Evolutionary conservation across 148 eudicot species (phyloP).

Genomic region (Arctostaphylos glauca): DNA sequence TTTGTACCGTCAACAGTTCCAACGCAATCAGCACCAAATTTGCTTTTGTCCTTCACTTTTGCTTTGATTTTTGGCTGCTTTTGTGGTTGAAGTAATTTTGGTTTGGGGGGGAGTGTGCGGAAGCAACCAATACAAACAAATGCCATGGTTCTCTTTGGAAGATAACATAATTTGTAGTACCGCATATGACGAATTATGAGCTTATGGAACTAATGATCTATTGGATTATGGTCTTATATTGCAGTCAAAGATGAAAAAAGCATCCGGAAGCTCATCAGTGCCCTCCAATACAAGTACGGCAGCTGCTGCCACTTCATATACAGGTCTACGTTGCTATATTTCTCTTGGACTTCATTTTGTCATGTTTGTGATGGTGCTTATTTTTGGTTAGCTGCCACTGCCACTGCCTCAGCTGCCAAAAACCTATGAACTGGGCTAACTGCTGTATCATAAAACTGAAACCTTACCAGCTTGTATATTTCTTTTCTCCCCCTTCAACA

Average conservation of each 20-base stretch:
- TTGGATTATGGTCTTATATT: constrained; percentile 12
- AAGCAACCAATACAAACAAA: neutral
- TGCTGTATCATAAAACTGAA: neutral
- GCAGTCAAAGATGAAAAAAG: constrained; percentile 52
- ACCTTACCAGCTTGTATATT: neutral
- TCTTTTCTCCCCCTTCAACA: neutral
- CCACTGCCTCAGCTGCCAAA: neutral
- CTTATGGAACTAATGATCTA: constrained; percentile 3
- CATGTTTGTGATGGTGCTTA: neutral
- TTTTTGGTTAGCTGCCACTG: neutral
- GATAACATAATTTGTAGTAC: neutral
- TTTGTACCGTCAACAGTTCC: neutral
- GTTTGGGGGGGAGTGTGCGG: neutral
- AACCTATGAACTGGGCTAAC: neutral
- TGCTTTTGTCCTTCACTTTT: neutral
- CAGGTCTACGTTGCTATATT: constrained; percentile 28
- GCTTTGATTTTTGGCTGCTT: neutral
- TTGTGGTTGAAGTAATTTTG: neutral
- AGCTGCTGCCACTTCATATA: constrained; percentile 26
- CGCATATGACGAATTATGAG: neutral
- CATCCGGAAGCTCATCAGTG: constrained; percentile 34
- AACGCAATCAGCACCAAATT: neutral
- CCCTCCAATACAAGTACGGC: constrained; percentile 27
- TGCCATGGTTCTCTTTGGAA: constrained; percentile 1
- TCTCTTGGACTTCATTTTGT: neutral